Evolutionary conservation across 1,139 yeast species (phyloP), one percentile per base, ranked within the genome.

Genomic region (Geotrichum fermentans): DNA sequence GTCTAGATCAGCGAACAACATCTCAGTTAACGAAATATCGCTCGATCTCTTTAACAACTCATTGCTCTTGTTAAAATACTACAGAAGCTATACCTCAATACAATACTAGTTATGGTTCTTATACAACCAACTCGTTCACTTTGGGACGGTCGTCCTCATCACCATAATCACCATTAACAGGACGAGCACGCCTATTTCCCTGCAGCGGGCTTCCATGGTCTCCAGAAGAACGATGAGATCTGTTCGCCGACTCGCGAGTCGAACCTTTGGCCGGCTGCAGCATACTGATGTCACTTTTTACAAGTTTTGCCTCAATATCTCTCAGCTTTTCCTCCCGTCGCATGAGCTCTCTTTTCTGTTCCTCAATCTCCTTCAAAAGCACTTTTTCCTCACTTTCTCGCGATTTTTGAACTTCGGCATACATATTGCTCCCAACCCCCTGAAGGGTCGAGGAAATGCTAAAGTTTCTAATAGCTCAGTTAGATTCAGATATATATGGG

Each of bases 311-410:
- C 61, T 83, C 92, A 58, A 83, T 81, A 54, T 82, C 87, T 60
- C 77, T 79, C 63, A 87, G 73, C 62, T 87, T 95, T 60, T 82
- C 79, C 66, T 87, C 96, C 63, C 95, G 78, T 54, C 83, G 86
- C 61, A 84, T 74, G 56, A 87, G 74, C 64, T 41, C 47, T 20
- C 36, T 40, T 30, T 43, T 43, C 17, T 40, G 49, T 30, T 78
- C 77, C 58, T 82, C 73, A 66, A 88, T 73, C 63, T 86, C 96
- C 61, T 83, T 85, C 67, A 24, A 6, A 10, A 87, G 95, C 26
- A 87, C 95, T 59, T 92, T 75, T 62, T 83, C 89, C 41, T 65
- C 68, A 37, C 60, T 60, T 34, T 63, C 65, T 36, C 62, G 59
- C 29, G 62, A 54, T 40, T 61, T 56, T 43, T 63, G 63, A 30